Percentiles rank a stretch among this genome's conserved stretches.
These are phyloP conservation scores for Pueraria montana DNA, from an alignment of 306 rosid species.

Conservation along the genomic window DNA sequence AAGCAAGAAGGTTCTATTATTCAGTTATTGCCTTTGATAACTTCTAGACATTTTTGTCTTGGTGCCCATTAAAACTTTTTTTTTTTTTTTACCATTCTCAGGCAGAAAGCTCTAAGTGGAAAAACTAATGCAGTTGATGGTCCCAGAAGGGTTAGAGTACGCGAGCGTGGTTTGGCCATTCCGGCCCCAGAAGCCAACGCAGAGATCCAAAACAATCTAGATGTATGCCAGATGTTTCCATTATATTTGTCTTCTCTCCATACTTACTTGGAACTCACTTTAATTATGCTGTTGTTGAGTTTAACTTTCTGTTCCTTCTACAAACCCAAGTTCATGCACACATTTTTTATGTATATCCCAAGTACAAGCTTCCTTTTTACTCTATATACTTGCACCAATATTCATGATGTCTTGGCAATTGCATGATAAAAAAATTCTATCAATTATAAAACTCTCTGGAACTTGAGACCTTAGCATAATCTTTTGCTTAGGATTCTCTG, in stretches of 20 bases:
- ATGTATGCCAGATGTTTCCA: constrained; percentile 59
- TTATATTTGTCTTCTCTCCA: constrained; percentile 26
- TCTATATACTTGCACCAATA: not conserved
- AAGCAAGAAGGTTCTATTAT: constrained; percentile 77
- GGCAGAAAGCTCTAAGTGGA: constrained; percentile 73
- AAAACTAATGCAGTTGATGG: constrained; percentile 73
- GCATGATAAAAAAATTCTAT: not conserved
- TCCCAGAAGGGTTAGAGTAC: constrained; percentile 67
- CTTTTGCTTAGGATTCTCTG: constrained; percentile 45
- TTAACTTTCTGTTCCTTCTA: constrained; percentile 19
- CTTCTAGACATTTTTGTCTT: constrained; percentile 39
- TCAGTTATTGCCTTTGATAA: constrained; percentile 30
- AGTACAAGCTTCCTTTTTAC: constrained; percentile 8
- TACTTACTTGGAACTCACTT: not conserved
- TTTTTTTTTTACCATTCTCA: constrained; percentile 46
- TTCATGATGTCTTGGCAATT: not conserved
- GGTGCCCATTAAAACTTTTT: constrained; percentile 38
- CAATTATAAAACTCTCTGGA: not conserved
- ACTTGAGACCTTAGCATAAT: constrained; percentile 19
- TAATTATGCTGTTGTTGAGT: constrained; percentile 11
- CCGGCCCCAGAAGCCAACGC: constrained; percentile 94
- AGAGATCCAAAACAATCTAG: constrained; percentile 80
- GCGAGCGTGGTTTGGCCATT: constrained; percentile 75
- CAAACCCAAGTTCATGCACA: constrained; percentile 29
- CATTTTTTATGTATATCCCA: not conserved